Conservation (phyloP, 2,329 filamentous ascomycete species). For the Beauveria varroae region DNA sequence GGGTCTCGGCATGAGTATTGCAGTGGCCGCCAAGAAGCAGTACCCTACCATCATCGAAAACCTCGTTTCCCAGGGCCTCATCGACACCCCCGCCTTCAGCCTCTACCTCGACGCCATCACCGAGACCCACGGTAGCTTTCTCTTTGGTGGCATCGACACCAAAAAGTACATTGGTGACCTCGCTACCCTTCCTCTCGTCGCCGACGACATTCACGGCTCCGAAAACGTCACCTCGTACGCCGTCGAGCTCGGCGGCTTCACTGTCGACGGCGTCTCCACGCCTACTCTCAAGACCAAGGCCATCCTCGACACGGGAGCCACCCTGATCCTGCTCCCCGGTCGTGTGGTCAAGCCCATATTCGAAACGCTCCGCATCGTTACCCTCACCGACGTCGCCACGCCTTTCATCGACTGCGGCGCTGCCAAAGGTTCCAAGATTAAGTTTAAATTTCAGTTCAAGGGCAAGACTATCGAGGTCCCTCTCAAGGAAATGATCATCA, state of each 20-base stretch:
- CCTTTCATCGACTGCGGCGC: slow-evolving; percentile 45
- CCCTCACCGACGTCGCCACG: slow-evolving; percentile 28
- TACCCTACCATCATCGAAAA: slow-evolving; percentile 57
- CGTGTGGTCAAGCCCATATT: slow-evolving; percentile 45
- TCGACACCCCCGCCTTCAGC: slow-evolving; percentile 59
- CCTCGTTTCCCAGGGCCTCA: slow-evolving; percentile 54
- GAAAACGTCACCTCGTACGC: slow-evolving; percentile 32
- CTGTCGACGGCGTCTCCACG: slow-evolving; percentile 26
- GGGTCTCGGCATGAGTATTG: slow-evolving; percentile 49
- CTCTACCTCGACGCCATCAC: slow-evolving; percentile 61
- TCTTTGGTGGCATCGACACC: slow-evolving; percentile 74
- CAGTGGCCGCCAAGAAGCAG: slow-evolving; percentile 33
- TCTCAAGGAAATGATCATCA: slow-evolving; percentile 46
- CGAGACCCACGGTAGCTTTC: slow-evolving; percentile 57
- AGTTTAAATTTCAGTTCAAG: slow-evolving; percentile 25
- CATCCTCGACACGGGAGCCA: slow-evolving; percentile 68
- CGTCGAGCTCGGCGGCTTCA: slow-evolving; percentile 30
- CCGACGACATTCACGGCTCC: slow-evolving; percentile 32
- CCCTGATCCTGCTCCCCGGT: slow-evolving; percentile 60
- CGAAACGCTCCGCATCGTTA: slow-evolving; percentile 44
- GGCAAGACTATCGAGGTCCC: slow-evolving; percentile 40
- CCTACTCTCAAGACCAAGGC: slow-evolving; percentile 40
- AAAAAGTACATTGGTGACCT: slow-evolving; percentile 58
- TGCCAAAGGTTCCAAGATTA: slow-evolving; percentile 32
- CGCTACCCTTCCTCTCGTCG: slow-evolving; percentile 38